Percentiles rank a stretch among this genome's conserved stretches.
phyloP scores from a whole-genome alignment of 2,329 filamentous ascomycete species.

The Sphaerulina vaccinii region DNA sequence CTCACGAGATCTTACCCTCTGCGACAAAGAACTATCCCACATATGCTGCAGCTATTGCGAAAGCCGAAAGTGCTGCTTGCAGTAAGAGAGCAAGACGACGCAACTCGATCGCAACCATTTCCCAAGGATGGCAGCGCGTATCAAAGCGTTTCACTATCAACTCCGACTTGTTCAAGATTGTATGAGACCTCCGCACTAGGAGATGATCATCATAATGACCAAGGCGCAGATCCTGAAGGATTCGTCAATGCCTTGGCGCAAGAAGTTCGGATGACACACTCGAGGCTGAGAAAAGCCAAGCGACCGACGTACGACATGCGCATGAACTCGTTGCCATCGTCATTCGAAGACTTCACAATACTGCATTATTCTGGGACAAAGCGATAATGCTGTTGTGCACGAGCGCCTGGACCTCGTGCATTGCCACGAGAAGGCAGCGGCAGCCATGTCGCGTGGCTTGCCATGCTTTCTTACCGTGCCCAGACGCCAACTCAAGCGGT shows the following conservation, averaged over 20 bases:
- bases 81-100: conserved; percentile 9
- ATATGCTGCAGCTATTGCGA: conserved; percentile 23
- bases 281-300: not conserved
- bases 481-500: conserved; percentile 18
- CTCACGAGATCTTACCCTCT: conserved; percentile 36
- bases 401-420: not conserved
- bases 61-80: conserved; percentile 14
- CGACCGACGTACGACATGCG: not conserved
- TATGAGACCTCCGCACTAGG: conserved; percentile 2
- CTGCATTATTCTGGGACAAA: not conserved
- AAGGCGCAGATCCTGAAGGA: not conserved
- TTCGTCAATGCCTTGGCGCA: not conserved
- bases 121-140: conserved; percentile 22
- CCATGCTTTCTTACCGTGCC: conserved; percentile 6
- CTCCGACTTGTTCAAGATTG: conserved; percentile 16
- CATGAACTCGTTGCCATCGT: not conserved
- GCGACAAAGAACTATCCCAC: conserved; percentile 36
- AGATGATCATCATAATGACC: conserved; percentile 1
- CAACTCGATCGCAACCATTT: conserved; percentile 9
- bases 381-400: not conserved
- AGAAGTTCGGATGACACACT: not conserved
- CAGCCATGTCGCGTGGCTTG: conserved; percentile 14
- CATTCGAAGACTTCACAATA: not conserved
- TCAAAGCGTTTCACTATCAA: conserved; percentile 19
- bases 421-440: conserved; percentile 8